phyloP scores from a whole-genome alignment of 1,284 basidiomycete species.

The Lentinula novae-zelandiae region DNA sequence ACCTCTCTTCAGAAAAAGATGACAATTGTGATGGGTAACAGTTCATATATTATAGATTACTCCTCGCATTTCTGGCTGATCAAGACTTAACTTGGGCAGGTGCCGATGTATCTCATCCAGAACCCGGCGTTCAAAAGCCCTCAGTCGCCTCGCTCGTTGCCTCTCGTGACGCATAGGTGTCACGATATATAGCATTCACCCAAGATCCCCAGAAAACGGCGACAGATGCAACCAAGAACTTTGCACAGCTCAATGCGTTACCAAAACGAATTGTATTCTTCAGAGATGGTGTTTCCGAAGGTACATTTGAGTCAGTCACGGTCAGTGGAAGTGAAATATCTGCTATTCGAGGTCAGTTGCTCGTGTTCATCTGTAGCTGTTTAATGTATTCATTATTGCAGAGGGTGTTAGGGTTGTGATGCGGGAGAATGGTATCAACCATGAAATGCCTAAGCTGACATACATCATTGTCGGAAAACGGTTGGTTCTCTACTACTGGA shows the following conservation, averaged over 20 bases:
- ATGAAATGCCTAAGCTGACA: constrained; percentile 22
- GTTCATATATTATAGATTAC: constrained; percentile 6
- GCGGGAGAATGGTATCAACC: constrained; percentile 10
- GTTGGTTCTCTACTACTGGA: constrained; percentile 16
- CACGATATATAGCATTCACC: constrained; percentile 30
- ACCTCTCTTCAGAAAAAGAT: constrained; percentile 19
- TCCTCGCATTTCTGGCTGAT: background rate
- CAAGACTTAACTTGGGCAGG: constrained; percentile 25
- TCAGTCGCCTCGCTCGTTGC: constrained; percentile 34
- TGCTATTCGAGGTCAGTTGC: constrained; percentile 32
- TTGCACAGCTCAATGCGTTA: constrained; percentile 20
- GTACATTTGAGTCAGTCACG: constrained; percentile 29
- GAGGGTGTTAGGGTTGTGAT: constrained; percentile 20
- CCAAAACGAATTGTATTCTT: constrained; percentile 25
- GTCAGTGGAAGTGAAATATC: constrained; percentile 25
- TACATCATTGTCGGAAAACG: constrained; percentile 38
- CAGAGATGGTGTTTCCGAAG: constrained; percentile 38
- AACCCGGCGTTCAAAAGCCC: constrained; percentile 29
- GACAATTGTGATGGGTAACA: constrained; percentile 41
- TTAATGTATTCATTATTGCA: constrained; percentile 42
- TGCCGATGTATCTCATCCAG: constrained; percentile 41
- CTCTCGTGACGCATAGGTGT: constrained; percentile 27
- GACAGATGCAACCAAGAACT: constrained; percentile 25
- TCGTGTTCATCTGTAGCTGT: background rate
- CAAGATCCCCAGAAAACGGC: constrained; percentile 42